These are phyloP conservation scores for Candida mattraensis DNA, from an alignment of 805 yeast genomes.

Conservation along the genomic window DNA sequence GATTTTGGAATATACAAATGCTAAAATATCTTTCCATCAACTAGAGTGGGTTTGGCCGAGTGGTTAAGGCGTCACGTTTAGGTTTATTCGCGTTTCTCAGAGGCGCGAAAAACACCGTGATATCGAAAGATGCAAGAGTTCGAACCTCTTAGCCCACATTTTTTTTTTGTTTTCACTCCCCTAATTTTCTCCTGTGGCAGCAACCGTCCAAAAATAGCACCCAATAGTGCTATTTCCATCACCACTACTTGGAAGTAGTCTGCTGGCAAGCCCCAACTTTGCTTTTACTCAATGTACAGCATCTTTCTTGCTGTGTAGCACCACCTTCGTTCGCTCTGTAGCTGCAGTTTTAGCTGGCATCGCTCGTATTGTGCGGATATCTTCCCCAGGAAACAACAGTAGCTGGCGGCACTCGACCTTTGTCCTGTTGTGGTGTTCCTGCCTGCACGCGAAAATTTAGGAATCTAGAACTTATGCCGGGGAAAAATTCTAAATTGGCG, in stretches of 20 bases:
- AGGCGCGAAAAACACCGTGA: slow-evolving; percentile 21
- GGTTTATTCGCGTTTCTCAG: slow-evolving; percentile 16
- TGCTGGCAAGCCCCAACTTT: too few species aligned
- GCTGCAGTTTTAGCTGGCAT: too few species aligned
- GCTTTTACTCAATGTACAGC: too few species aligned
- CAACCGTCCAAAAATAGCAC: slow-evolving; percentile 12
- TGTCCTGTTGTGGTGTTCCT: too few species aligned
- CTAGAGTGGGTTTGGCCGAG: slow-evolving; percentile 30
- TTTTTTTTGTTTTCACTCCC: slow-evolving; percentile 8
- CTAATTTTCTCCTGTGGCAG: slow-evolving; percentile 7
- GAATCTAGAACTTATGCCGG: too few species aligned
- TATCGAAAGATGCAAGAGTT: slow-evolving; percentile 31
- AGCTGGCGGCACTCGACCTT: background rate
- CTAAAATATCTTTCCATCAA: background rate
- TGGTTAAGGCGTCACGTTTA: slow-evolving; percentile 33
- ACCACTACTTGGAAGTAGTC: too few species aligned
- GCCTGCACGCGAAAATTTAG: too few species aligned
- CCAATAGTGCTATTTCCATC: slow-evolving; percentile 1
- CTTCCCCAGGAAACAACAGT: too few species aligned
- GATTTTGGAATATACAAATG: background rate
- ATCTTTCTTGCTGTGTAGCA: too few species aligned
- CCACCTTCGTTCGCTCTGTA: too few species aligned
- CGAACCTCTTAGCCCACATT: slow-evolving; percentile 32
- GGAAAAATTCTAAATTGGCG: too few species aligned
- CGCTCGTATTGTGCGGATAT: too few species aligned